Conservation (phyloP, 345 rosid species). For the Psidium friedrichsthalianum region DNA sequence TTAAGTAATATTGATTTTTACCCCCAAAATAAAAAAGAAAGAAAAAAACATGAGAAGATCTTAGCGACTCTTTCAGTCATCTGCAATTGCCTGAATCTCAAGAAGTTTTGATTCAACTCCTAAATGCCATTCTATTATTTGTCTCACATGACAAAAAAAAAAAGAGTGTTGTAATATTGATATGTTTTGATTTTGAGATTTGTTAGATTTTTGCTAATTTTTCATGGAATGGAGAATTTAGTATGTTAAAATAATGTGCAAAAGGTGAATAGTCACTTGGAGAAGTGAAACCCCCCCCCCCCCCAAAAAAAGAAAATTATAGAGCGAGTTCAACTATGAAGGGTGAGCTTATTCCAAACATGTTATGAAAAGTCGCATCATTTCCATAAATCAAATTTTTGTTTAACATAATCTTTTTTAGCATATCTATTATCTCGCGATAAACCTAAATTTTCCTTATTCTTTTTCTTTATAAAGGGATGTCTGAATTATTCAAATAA, state of each 20-base stretch:
- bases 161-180: no score
- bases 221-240: not conserved
- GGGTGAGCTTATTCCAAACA: not conserved
- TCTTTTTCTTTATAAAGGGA: not conserved
- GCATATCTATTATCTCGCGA: not conserved
- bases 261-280: not conserved
- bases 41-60: no score
- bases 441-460: not conserved
- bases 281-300: not conserved
- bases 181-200: no score
- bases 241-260: not conserved
- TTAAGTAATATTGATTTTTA: no score
- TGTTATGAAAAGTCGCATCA: not conserved
- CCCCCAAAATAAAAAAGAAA: no score
- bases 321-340: not conserved
- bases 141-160: no score
- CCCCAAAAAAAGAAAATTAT: not conserved
- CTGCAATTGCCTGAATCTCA: no score
- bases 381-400: not conserved
- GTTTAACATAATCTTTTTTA: not conserved
- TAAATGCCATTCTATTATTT: no score
- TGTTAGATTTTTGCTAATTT: not conserved
- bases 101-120: no score
- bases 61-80: no score
- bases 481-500: not conserved